Percentiles rank a stretch among this genome's conserved stretches.
Evolutionary conservation across 116 monocot genomes (phyloP).

Genomic region (Papilionanthe hybrid): DNA sequence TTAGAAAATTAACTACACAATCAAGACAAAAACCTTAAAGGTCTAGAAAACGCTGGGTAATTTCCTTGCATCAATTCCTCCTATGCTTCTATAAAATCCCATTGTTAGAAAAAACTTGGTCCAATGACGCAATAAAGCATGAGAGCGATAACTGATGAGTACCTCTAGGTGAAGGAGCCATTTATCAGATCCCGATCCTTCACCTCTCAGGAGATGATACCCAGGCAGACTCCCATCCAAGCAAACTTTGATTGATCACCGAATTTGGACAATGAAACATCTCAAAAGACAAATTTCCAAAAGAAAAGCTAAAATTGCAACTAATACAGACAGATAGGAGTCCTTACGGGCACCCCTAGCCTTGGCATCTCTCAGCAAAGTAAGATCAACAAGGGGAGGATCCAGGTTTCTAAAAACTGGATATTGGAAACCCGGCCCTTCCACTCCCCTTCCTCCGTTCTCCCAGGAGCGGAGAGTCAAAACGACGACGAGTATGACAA

Average conservation of each 20-base stretch:
- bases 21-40: neutral
- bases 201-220: constrained; percentile 71
- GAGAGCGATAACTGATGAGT: neutral
- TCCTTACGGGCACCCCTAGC: constrained; percentile 49
- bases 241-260: constrained; percentile 50
- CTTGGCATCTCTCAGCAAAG: constrained; percentile 38
- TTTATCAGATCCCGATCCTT: constrained; percentile 50
- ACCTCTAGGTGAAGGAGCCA: constrained; percentile 93
- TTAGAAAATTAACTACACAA: neutral
- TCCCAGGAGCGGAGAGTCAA: constrained; percentile 18
- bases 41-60: neutral
- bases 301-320: neutral
- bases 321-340: neutral
- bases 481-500: constrained; percentile 24
- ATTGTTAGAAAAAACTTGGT: neutral
- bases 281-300: neutral
- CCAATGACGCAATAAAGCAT: constrained; percentile 3
- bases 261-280: neutral
- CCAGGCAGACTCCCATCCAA: constrained; percentile 85
- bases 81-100: neutral
- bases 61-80: neutral
- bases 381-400: constrained; percentile 45
- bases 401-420: neutral
- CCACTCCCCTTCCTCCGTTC: neutral
- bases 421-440: neutral